phyloP scores from a whole-genome alignment of 768 basidiomycete genomes.

The Rhodocollybia butyracea region DNA sequence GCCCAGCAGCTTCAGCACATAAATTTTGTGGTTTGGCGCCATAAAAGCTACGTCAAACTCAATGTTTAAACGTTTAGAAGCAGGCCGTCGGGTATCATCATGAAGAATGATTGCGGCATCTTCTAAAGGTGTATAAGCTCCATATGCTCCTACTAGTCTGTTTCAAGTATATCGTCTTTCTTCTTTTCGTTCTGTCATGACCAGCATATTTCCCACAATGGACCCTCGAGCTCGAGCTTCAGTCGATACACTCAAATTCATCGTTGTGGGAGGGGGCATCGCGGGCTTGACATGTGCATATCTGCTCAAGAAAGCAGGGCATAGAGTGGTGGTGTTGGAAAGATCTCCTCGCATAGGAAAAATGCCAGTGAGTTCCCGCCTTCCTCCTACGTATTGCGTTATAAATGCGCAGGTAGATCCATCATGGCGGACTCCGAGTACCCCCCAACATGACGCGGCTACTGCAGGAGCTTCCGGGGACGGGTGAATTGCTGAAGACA shows the following conservation, averaged over 20 bases:
- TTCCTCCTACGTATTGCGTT: not conserved
- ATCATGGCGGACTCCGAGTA: conserved; percentile 9
- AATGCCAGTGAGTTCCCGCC: not conserved
- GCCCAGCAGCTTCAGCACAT: no score
- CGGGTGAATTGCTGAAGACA: not conserved
- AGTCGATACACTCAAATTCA: conserved; percentile 4
- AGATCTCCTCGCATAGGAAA: conserved; percentile 21
- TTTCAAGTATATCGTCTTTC: no score
- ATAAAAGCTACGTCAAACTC: no score
- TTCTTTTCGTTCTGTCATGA: no score
- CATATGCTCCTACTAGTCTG: no score
- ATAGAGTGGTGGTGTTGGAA: conserved; percentile 41
- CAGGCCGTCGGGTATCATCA: no score
- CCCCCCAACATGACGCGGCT: conserved; percentile 16
- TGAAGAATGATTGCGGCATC: no score
- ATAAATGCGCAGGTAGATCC: not conserved
- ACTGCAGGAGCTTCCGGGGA: conserved; percentile 9
- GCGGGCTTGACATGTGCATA: conserved; percentile 39
- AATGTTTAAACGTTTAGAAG: no score
- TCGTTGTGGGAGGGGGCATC: conserved; percentile 22
- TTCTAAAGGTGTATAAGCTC: no score
- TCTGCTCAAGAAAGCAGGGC: conserved; percentile 36
- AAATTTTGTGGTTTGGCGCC: no score
- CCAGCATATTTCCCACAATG: no score
- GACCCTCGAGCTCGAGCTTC: no score